Evolutionary conservation across 352 stramenopile genomes (phyloP).

Genomic region (Phytophthora melonis): DNA sequence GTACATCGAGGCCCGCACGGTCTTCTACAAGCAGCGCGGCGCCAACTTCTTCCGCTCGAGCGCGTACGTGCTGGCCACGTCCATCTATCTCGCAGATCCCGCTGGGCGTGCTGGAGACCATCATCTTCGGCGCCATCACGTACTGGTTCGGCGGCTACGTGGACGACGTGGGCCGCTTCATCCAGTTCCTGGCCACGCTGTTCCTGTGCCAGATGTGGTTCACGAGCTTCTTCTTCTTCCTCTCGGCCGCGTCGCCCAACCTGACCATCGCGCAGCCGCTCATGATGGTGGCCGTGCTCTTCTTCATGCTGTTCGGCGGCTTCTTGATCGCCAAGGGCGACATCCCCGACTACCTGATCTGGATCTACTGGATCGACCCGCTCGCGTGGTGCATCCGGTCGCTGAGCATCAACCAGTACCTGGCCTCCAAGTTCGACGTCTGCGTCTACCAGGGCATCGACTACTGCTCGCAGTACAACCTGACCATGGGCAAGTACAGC

Average conservation of each 20-base stretch:
- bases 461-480: constrained; percentile 51
- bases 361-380: constrained; percentile 83
- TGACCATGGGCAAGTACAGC: constrained; percentile 49
- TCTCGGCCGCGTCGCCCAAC: constrained; percentile 58
- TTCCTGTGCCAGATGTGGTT: constrained; percentile 80
- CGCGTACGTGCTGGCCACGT: constrained; percentile 80
- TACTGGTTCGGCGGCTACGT: constrained; percentile 92
- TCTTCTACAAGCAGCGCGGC: constrained; percentile 93
- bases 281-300: constrained; percentile 65
- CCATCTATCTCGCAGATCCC: constrained; percentile 58
- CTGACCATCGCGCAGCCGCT: constrained; percentile 67
- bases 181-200: constrained; percentile 69
- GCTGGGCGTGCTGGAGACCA: constrained; percentile 69
- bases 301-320: constrained; percentile 78
- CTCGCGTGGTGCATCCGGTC: constrained; percentile 70
- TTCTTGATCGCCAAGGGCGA: constrained; percentile 68
- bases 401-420: constrained; percentile 70
- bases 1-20: constrained; percentile 70
- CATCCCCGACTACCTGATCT: constrained; percentile 73
- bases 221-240: constrained; percentile 75
- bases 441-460: constrained; percentile 61
- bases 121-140: constrained; percentile 85
- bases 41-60: constrained; percentile 91
- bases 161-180: constrained; percentile 43
- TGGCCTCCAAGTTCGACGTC: constrained; percentile 45